Evolutionary conservation across 2,329 filamentous ascomycete species (phyloP).

Genomic region (Colletotrichum sp.): DNA sequence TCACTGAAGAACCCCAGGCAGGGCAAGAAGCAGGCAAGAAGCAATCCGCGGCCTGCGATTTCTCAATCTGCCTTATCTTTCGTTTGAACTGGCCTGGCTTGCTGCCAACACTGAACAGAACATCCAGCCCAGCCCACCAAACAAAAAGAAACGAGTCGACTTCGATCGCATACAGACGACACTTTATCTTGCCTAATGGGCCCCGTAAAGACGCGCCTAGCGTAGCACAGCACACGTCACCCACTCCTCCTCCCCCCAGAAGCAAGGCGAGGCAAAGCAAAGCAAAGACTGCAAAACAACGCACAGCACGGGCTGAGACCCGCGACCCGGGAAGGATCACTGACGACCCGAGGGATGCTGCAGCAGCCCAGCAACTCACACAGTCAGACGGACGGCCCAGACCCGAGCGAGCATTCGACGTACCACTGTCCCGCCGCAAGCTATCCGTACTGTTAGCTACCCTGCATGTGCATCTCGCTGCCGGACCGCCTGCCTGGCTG

Average conservation of each 20-base stretch:
- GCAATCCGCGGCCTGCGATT: background rate
- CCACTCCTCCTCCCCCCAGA: background rate
- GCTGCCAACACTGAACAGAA: background rate
- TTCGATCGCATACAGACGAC: background rate
- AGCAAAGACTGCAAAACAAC: background rate
- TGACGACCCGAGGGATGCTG: background rate
- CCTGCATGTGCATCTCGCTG: background rate
- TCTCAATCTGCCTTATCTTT: background rate
- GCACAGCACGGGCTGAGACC: conserved; percentile 7
- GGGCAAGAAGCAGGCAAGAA: background rate
- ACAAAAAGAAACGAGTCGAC: background rate
- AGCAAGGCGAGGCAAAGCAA: background rate
- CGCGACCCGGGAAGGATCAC: conserved; percentile 2
- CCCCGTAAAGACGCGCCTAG: background rate
- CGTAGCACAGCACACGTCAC: background rate
- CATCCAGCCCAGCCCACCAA: background rate
- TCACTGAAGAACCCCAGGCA: background rate
- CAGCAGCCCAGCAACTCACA: background rate
- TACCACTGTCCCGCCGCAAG: conserved; percentile 3
- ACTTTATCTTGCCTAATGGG: background rate
- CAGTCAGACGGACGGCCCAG: background rate
- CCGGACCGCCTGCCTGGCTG: background rate
- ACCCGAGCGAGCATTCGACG: background rate
- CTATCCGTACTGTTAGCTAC: conserved; percentile 13
- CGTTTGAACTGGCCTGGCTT: background rate